phyloP scores from a whole-genome alignment of 2,329 filamentous ascomycete genomes.

The Apiospora pterosperma region DNA sequence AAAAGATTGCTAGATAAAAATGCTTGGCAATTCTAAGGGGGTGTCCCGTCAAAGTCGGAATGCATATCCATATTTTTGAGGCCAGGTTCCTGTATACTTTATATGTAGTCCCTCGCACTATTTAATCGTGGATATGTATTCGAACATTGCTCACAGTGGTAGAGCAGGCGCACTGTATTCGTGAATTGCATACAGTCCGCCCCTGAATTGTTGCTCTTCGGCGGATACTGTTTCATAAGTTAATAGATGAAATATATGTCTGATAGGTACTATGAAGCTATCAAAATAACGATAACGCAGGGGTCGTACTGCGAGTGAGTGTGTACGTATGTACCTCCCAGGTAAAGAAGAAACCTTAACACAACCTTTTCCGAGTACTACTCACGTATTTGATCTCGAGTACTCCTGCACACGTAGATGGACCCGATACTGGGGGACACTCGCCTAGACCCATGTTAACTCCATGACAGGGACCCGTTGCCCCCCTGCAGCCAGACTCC shows the following conservation, averaged over 20 bases:
- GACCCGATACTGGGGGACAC: neutral
- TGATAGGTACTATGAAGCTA: too few relatives aligned
- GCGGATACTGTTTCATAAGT: too few relatives aligned
- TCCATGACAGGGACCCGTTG: neutral
- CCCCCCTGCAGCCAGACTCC: neutral
- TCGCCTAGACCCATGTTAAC: neutral
- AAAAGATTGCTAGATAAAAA: constrained; percentile 1
- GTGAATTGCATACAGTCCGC: too few relatives aligned
- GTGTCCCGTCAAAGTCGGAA: neutral
- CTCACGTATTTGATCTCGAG: neutral
- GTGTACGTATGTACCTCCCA: neutral
- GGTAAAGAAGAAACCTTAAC: neutral
- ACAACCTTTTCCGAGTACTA: neutral
- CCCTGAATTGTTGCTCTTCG: too few relatives aligned
- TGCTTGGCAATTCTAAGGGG: neutral
- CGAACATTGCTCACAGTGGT: too few relatives aligned
- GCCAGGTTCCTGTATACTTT: too few relatives aligned
- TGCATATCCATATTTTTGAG: neutral
- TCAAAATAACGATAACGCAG: too few relatives aligned
- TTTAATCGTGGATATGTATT: too few relatives aligned
- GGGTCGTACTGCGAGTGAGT: too few relatives aligned
- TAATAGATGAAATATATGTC: too few relatives aligned
- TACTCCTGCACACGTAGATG: neutral
- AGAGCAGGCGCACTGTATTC: too few relatives aligned
- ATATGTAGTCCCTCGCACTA: too few relatives aligned